Conservation (phyloP, 306 rosid species). For the Medicago arabica region DNA sequence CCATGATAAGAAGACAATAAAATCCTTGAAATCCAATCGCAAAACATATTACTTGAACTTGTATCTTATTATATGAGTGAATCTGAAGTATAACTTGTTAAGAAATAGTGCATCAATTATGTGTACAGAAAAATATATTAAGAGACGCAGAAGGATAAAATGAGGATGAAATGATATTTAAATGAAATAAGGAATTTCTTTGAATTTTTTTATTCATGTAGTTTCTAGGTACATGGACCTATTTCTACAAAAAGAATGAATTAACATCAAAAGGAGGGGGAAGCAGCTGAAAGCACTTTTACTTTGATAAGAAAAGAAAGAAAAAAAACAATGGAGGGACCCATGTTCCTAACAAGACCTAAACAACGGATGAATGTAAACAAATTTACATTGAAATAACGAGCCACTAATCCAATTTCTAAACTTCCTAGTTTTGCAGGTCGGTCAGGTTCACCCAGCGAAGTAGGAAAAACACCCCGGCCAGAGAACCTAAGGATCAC, state of each 20-base stretch:
- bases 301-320: neutral
- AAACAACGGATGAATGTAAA: conserved; percentile 45
- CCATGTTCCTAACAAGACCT: conserved; percentile 57
- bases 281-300: conserved; percentile 60
- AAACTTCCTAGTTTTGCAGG: conserved; percentile 54
- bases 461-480: conserved; percentile 77
- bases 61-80: too few species aligned
- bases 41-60: too few species aligned
- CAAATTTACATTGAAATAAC: conserved; percentile 64
- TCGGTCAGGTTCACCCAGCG: conserved; percentile 68
- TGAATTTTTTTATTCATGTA: conserved; percentile 64
- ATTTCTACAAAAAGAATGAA: conserved; percentile 73
- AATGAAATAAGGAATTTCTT: conserved; percentile 48
- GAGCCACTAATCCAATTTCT: conserved; percentile 58
- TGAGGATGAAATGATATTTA: neutral
- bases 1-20: too few species aligned
- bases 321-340: conserved; percentile 45
- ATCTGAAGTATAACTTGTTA: too few species aligned
- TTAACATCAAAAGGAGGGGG: conserved; percentile 53
- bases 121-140: too few species aligned
- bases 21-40: too few species aligned
- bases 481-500: conserved; percentile 73
- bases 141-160: neutral
- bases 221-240: conserved; percentile 66
- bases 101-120: too few species aligned